Conservation (phyloP, 2,329 filamentous ascomycete genomes). For the Botrytis cinerea region DNA sequence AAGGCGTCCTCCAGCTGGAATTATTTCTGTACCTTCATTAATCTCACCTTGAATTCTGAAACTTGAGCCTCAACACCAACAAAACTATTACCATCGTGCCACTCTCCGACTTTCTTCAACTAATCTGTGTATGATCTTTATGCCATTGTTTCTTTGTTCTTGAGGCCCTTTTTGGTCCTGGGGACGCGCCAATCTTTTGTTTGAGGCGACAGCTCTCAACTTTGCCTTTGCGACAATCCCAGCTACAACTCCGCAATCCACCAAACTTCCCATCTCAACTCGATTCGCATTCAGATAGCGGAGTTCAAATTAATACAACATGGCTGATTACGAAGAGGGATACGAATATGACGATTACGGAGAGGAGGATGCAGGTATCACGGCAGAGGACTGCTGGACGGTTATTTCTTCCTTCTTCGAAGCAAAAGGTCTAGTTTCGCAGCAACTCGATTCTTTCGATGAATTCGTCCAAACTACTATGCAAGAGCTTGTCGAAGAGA, state of each 20-base stretch:
- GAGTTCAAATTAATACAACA: conserved; percentile 29
- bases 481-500: conserved; percentile 91
- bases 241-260: conserved; percentile 9
- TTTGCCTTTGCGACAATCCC: conserved; percentile 21
- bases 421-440: conserved; percentile 89
- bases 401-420: conserved; percentile 98
- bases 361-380: conserved; percentile 72
- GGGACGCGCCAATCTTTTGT: conserved; percentile 24
- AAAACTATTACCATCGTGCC: not conserved
- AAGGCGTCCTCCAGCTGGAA: conserved; percentile 7
- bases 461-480: conserved; percentile 94
- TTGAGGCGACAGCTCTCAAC: conserved; percentile 24
- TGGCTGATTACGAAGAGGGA: conserved; percentile 48
- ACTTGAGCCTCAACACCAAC: conserved; percentile 13
- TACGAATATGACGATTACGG: conserved; percentile 71
- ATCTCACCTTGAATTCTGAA: conserved; percentile 13
- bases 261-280: not conserved
- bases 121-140: conserved; percentile 26
- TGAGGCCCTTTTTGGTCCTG: conserved; percentile 28
- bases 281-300: conserved; percentile 3
- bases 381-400: conserved; percentile 96
- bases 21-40: conserved; percentile 22
- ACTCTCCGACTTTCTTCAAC: not conserved
- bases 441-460: conserved; percentile 98
- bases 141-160: conserved; percentile 27